Conservation (phyloP, 163 green algal species). For the Coccomyxa subellipsoidea region DNA sequence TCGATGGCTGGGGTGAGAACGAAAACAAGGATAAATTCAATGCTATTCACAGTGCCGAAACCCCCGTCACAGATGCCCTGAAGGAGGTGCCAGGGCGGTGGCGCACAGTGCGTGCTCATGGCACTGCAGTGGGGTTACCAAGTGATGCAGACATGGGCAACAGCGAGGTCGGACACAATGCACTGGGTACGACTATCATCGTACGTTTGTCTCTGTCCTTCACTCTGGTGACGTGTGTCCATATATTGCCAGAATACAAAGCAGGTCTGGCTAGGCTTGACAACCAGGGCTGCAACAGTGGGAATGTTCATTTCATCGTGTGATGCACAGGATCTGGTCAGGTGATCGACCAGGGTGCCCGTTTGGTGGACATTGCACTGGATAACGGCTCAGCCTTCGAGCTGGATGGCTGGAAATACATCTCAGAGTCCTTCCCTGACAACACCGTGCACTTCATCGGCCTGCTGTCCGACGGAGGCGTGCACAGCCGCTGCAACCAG, state of each 20-base stretch:
- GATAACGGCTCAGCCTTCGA: conserved; percentile 68
- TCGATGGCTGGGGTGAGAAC: conserved; percentile 21
- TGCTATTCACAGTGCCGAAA: conserved; percentile 16
- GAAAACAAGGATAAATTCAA: conserved; percentile 16
- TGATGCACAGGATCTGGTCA: conserved; percentile 61
- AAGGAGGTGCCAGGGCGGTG: conserved; percentile 1
- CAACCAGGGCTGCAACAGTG: too few relatives aligned
- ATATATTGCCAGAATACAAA: too few relatives aligned
- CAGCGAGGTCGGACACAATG: conserved; percentile 53
- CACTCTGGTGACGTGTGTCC: too few relatives aligned
- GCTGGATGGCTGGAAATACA: conserved; percentile 75
- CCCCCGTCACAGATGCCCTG: conserved; percentile 8
- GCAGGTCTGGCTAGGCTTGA: too few relatives aligned
- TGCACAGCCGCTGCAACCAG: conserved; percentile 90
- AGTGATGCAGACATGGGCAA: conserved; percentile 56
- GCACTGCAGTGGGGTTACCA: conserved; percentile 17
- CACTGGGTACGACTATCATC: conserved; percentile 6
- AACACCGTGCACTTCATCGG: conserved; percentile 94
- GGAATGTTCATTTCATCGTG: neutral
- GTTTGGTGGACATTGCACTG: conserved; percentile 86
- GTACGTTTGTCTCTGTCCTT: too few relatives aligned
- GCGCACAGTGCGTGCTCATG: conserved; percentile 17
- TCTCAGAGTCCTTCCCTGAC: conserved; percentile 41
- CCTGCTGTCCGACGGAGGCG: conserved; percentile 89
- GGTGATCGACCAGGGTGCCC: conserved; percentile 87